phyloP scores from a whole-genome alignment of 2,329 filamentous ascomycete genomes.

The Botrytis byssoidea region DNA sequence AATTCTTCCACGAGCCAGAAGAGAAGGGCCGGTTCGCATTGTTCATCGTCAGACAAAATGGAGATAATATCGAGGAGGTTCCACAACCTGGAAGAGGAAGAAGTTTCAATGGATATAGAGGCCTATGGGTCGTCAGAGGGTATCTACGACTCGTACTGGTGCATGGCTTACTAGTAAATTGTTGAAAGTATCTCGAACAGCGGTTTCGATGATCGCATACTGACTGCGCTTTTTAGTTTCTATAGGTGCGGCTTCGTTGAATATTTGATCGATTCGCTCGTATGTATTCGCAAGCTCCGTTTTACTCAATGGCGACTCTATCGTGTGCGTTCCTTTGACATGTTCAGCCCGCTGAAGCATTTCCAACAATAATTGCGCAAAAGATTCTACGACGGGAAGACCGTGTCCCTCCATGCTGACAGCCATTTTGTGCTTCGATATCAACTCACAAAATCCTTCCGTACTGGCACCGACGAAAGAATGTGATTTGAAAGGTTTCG shows the following conservation, averaged over 20 bases:
- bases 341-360: slow-evolving; percentile 59
- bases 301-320: slow-evolving; percentile 75
- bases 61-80: slow-evolving; percentile 91
- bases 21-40: slow-evolving; percentile 74
- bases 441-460: not conserved
- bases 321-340: slow-evolving; percentile 56
- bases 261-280: slow-evolving; percentile 45
- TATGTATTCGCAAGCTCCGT: slow-evolving; percentile 57
- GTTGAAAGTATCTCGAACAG: slow-evolving; percentile 78
- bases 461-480: not conserved
- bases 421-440: not conserved
- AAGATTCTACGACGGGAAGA: slow-evolving; percentile 53
- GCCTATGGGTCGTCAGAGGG: slow-evolving; percentile 54
- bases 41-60: slow-evolving; percentile 78
- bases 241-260: slow-evolving; percentile 38
- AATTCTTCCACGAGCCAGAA: slow-evolving; percentile 94
- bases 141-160: slow-evolving; percentile 32
- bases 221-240: slow-evolving; percentile 47
- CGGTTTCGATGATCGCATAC: slow-evolving; percentile 74
- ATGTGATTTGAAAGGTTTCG: not conserved
- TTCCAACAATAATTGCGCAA: slow-evolving; percentile 53
- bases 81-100: slow-evolving; percentile 82
- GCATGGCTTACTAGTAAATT: slow-evolving; percentile 64
- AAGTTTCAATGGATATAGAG: slow-evolving; percentile 70
- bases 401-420: slow-evolving; percentile 52